Percentiles rank a stretch among this genome's conserved stretches.
Evolutionary conservation across 1,284 basidiomycete genomes (phyloP).

Genomic region (Athelia sp.): DNA sequence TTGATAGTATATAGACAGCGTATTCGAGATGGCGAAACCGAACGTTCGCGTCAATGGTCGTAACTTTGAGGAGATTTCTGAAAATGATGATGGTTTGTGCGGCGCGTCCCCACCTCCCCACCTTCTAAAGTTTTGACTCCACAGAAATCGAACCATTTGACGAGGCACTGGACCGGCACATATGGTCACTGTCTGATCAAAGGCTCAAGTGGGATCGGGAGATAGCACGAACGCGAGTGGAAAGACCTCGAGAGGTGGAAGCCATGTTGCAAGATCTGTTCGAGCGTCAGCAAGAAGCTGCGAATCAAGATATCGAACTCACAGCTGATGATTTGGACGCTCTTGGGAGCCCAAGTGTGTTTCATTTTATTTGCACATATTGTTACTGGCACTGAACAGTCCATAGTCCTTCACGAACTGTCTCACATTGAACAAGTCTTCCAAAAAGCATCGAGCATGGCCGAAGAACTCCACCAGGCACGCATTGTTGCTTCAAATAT

Average conservation of each 20-base stretch:
- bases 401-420: conserved; percentile 8
- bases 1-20: conserved; percentile 51
- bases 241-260: conserved; percentile 48
- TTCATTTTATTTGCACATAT: background rate
- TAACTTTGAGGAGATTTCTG: conserved; percentile 61
- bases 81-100: conserved; percentile 48
- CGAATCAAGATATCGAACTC: conserved; percentile 20
- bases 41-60: conserved; percentile 80
- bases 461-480: conserved; percentile 51
- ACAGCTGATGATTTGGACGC: conserved; percentile 9
- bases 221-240: conserved; percentile 57
- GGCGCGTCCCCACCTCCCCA: background rate
- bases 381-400: conserved; percentile 1
- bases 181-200: conserved; percentile 68
- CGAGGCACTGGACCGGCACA: conserved; percentile 68
- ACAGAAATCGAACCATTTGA: conserved; percentile 76
- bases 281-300: conserved; percentile 31
- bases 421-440: conserved; percentile 11
- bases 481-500: conserved; percentile 8
- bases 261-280: conserved; percentile 42
- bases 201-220: conserved; percentile 63
- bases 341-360: conserved; percentile 8
- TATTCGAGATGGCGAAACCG: conserved; percentile 59
- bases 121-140: conserved; percentile 1
- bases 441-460: conserved; percentile 24